A percentile compares a stretch with the other conserved stretches of the same genome.
Evolutionary conservation across 2,329 filamentous ascomycete genomes (phyloP).

Genomic region (Ilyonectria sp.): DNA sequence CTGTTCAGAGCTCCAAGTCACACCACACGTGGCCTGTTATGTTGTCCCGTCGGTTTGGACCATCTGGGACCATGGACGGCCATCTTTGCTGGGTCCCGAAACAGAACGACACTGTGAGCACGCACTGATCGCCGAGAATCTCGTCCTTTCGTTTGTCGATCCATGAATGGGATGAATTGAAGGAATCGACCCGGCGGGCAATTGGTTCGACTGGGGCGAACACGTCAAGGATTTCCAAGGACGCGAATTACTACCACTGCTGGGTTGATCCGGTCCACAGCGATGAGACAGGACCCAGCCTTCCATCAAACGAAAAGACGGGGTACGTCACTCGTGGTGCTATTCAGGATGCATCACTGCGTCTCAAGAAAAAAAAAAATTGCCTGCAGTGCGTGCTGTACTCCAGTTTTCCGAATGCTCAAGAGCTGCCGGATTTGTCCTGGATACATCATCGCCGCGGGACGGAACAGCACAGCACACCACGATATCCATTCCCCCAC

Average conservation of each 20-base stretch:
- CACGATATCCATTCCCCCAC: conserved; percentile 35
- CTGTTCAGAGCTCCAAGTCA: conserved; percentile 46
- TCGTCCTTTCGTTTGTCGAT: conserved; percentile 43
- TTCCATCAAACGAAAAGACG: conserved; percentile 8
- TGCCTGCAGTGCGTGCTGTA: conserved; percentile 15
- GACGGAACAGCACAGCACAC: conserved; percentile 16
- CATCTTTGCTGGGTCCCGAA: conserved; percentile 44
- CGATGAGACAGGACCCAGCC: conserved; percentile 11
- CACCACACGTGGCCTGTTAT: conserved; percentile 49
- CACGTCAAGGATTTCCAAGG: conserved; percentile 33
- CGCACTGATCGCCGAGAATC: conserved; percentile 46
- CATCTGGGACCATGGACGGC: conserved; percentile 38
- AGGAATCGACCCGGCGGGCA: conserved; percentile 19
- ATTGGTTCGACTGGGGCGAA: conserved; percentile 39
- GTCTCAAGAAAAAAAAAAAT: conserved; percentile 19
- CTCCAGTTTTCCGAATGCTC: conserved; percentile 13
- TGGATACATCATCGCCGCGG: conserved; percentile 10
- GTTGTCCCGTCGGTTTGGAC: conserved; percentile 46
- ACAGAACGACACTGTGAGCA: conserved; percentile 34
- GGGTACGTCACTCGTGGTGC: conserved; percentile 8
- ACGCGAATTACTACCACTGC: conserved; percentile 15
- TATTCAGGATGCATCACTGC: conserved; percentile 5
- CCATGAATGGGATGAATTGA: conserved; percentile 37
- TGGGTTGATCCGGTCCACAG: conserved; percentile 11
- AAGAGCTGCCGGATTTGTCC: conserved; percentile 20